Conservation (phyloP, 805 yeast species). For the Debaryomyces tyrocola region DNA sequence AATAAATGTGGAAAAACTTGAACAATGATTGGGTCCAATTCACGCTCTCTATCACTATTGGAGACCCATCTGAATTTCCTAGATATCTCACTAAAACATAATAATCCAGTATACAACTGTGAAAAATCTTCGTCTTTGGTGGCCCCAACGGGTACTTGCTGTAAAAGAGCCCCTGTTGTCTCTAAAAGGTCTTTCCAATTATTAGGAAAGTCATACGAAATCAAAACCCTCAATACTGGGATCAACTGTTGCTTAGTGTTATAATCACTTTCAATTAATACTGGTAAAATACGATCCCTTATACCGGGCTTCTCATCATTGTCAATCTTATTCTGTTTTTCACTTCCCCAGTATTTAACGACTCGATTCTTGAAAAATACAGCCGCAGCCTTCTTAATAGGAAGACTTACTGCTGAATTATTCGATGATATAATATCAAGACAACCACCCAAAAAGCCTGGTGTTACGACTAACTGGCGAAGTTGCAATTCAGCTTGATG, state of each 20-base stretch:
- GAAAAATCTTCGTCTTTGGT: constrained; percentile 19
- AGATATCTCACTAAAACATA: constrained; percentile 68
- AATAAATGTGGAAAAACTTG: constrained; percentile 67
- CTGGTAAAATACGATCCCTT: constrained; percentile 64
- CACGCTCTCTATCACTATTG: constrained; percentile 43
- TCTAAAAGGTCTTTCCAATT: constrained; percentile 38
- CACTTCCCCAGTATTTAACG: constrained; percentile 56
- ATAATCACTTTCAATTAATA: constrained; percentile 46
- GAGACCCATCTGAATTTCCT: constrained; percentile 70
- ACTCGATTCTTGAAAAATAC: constrained; percentile 80
- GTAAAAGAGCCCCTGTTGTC: constrained; percentile 32
- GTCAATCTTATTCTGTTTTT: constrained; percentile 40
- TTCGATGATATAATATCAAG: constrained; percentile 57
- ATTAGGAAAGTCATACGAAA: constrained; percentile 33
- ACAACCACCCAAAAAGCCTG: constrained; percentile 83
- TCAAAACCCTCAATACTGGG: constrained; percentile 34
- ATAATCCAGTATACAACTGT: constrained; percentile 60
- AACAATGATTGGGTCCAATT: constrained; percentile 46
- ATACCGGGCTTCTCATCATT: constrained; percentile 74
- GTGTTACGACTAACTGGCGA: constrained; percentile 51
- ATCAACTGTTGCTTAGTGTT: constrained; percentile 39
- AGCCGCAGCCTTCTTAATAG: constrained; percentile 70
- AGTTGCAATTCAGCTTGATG: constrained; percentile 70
- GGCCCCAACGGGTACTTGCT: constrained; percentile 17
- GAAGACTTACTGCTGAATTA: constrained; percentile 16